phyloP scores from a whole-genome alignment of 2,329 filamentous ascomycete species.

The Davidsoniella eucalypti region DNA sequence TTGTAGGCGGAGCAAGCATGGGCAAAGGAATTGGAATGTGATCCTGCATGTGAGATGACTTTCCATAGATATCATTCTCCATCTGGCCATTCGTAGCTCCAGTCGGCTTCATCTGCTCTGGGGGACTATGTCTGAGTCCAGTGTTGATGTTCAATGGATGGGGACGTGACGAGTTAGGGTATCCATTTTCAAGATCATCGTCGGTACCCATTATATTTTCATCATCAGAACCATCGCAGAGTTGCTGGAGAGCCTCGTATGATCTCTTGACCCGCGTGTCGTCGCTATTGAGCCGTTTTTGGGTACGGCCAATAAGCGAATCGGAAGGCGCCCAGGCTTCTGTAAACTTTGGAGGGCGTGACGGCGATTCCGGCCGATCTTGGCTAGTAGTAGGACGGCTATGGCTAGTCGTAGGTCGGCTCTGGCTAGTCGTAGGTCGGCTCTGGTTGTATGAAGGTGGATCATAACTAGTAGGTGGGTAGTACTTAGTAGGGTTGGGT shows the following conservation, averaged over 20 bases:
- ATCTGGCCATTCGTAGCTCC: not conserved
- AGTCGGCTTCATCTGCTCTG: not conserved
- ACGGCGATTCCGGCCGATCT: slow-evolving; percentile 9
- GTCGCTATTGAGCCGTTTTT: slow-evolving; percentile 29
- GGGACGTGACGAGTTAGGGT: slow-evolving; percentile 37
- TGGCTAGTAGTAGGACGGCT: slow-evolving; percentile 1
- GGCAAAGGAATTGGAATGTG: slow-evolving; percentile 1
- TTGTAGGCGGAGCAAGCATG: not conserved
- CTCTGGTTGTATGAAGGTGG: slow-evolving; percentile 10
- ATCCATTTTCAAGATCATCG: slow-evolving; percentile 22
- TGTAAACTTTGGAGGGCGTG: slow-evolving; percentile 32
- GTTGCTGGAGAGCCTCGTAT: slow-evolving; percentile 32
- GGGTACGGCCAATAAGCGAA: slow-evolving; percentile 36
- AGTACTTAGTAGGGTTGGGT: slow-evolving; percentile 12
- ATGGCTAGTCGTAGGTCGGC: not conserved
- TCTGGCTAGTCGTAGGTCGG: not conserved
- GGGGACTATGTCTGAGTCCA: no score
- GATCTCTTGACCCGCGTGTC: slow-evolving; percentile 21
- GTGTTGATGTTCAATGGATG: slow-evolving; percentile 23
- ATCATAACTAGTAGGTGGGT: not conserved
- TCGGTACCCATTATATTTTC: slow-evolving; percentile 19
- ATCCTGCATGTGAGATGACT: not conserved
- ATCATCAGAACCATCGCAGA: slow-evolving; percentile 28
- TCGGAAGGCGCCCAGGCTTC: slow-evolving; percentile 40
- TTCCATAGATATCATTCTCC: not conserved